A percentile compares a stretch with the other conserved stretches of the same genome.
These are phyloP conservation scores for Colletotrichum siamense DNA, from an alignment of 2,329 filamentous ascomycete species.

Conservation along the genomic window DNA sequence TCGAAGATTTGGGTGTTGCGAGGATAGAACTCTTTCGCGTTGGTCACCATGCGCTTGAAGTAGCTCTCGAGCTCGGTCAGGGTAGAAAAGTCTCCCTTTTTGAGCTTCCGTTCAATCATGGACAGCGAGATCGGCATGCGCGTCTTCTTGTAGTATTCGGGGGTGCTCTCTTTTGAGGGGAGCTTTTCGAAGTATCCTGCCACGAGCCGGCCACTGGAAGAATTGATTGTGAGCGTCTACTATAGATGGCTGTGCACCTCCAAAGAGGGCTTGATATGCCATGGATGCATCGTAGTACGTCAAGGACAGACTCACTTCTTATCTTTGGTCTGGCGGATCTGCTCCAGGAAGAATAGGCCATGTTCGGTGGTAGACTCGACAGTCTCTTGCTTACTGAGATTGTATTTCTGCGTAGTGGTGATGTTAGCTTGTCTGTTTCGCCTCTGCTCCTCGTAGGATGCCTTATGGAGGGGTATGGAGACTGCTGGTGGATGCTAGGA, in stretches of 20 bases:
- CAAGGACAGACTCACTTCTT: constrained; percentile 69
- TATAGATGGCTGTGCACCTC: neutral
- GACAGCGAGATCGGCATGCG: constrained; percentile 80
- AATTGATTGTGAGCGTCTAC: neutral
- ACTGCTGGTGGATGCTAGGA: neutral
- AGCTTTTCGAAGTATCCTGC: constrained; percentile 78
- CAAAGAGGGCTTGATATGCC: neutral
- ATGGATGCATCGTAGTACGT: neutral
- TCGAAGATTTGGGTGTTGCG: constrained; percentile 76
- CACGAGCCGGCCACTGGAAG: constrained; percentile 71
- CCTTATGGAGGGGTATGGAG: constrained; percentile 1
- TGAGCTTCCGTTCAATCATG: constrained; percentile 77
- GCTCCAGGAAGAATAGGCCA: constrained; percentile 76
- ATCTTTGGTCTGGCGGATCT: constrained; percentile 77
- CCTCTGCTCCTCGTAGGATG: neutral
- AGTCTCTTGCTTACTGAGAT: constrained; percentile 64
- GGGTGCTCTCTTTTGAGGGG: constrained; percentile 65
- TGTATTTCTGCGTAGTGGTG: constrained; percentile 41
- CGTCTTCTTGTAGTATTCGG: constrained; percentile 80
- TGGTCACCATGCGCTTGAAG: constrained; percentile 85
- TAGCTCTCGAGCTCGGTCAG: constrained; percentile 82
- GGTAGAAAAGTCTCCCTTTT: constrained; percentile 69
- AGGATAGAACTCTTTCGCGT: constrained; percentile 84
- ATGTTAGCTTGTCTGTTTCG: neutral
- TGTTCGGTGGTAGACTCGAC: constrained; percentile 72